Conservation (phyloP, 495 filamentous ascomycete genomes). For the Podospora pseudopauciseta region DNA sequence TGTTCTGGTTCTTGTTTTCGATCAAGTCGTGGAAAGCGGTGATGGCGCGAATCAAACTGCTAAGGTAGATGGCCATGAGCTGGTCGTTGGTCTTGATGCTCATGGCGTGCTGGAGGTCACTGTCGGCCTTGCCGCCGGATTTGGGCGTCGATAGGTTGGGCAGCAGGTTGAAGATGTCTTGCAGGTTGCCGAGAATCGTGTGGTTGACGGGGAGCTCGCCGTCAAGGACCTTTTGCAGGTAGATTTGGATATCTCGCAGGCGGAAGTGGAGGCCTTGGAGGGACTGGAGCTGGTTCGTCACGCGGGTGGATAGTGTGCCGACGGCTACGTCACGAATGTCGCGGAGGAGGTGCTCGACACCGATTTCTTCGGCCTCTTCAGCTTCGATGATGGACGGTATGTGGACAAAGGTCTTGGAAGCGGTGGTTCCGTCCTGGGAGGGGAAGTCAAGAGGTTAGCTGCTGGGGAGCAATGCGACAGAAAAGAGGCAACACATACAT, state of each 20-base stretch:
- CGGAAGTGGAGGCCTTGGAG: slow-evolving; percentile 94
- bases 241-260: slow-evolving; percentile 89
- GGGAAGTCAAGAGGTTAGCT: background rate
- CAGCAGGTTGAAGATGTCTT: slow-evolving; percentile 98
- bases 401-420: slow-evolving; percentile 95
- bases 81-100: slow-evolving; percentile 99
- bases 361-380: slow-evolving; percentile 98
- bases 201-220: slow-evolving; percentile 93
- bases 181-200: slow-evolving; percentile 92
- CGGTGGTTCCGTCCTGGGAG: slow-evolving; percentile 89
- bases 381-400: slow-evolving; percentile 99
- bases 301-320: slow-evolving; percentile 94
- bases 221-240: slow-evolving; percentile 93
- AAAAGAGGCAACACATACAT: slow-evolving; percentile 59
- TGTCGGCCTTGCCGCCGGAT: slow-evolving; percentile 52
- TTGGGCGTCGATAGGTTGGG: slow-evolving; percentile 88
- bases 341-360: slow-evolving; percentile 94
- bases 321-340: slow-evolving; percentile 98
- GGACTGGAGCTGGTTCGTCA: slow-evolving; percentile 96
- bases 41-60: slow-evolving; percentile 92
- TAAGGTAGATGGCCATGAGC: slow-evolving; percentile 95
- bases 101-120: slow-evolving; percentile 89
- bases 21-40: slow-evolving; percentile 99
- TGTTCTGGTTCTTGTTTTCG: slow-evolving; percentile 99
- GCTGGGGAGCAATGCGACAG: background rate